A percentile compares a stretch with the other conserved stretches of the same genome.
Evolutionary conservation across 208 protist genomes (phyloP).

Genomic region (Trypanosoma rangeli): DNA sequence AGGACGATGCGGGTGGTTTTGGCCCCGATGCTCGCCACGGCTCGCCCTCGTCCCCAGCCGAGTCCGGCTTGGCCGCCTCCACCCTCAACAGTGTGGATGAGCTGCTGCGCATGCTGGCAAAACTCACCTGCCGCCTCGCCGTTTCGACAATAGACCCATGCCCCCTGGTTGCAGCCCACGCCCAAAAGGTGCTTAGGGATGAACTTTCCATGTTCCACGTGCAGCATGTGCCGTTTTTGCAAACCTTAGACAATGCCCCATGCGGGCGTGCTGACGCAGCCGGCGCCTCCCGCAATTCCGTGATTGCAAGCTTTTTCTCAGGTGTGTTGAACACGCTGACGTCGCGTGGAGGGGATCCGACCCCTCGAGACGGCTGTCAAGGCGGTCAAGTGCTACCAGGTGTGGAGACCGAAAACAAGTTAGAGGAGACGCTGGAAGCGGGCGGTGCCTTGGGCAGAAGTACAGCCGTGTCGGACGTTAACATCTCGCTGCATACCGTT

Average conservation of each 20-base stretch:
- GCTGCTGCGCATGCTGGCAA: conserved; percentile 1
- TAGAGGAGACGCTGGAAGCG: background rate
- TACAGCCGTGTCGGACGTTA: background rate
- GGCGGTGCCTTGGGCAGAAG: background rate
- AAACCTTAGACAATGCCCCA: background rate
- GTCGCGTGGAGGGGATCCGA: conserved; percentile 14
- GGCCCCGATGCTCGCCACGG: background rate
- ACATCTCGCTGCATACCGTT: conserved; percentile 34
- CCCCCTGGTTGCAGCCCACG: conserved; percentile 58
- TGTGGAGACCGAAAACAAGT: background rate
- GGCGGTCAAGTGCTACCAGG: background rate
- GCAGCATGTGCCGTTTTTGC: conserved; percentile 8
- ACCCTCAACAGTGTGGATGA: background rate
- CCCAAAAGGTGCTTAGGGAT: conserved; percentile 55
- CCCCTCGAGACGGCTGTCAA: background rate
- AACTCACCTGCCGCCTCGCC: conserved; percentile 6
- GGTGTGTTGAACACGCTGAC: conserved; percentile 21
- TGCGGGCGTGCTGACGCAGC: conserved; percentile 1
- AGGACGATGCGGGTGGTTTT: background rate
- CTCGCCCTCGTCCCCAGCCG: background rate
- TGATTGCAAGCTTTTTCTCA: conserved; percentile 23
- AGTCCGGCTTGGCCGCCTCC: background rate
- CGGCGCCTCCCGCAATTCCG: conserved; percentile 2
- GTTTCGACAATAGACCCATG: conserved; percentile 55
- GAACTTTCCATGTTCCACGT: conserved; percentile 59